Percentiles rank a stretch among this genome's conserved stretches.
phyloP scores from a whole-genome alignment of 768 basidiomycete genomes.

The Rhodotorula graminis region DNA sequence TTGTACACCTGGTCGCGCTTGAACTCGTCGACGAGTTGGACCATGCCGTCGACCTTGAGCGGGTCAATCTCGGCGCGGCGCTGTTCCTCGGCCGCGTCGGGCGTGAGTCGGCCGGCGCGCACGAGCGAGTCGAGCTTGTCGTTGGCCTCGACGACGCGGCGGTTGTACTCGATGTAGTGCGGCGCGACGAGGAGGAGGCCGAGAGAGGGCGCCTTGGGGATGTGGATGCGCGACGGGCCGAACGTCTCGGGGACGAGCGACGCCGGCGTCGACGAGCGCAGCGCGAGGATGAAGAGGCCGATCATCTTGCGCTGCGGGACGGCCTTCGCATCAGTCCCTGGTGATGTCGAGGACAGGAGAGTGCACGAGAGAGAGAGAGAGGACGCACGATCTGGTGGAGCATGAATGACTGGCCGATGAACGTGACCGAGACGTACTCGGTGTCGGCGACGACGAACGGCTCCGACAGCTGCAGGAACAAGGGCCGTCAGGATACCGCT shows the following conservation, averaged over 20 bases:
- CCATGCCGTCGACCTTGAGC: slow-evolving; percentile 54
- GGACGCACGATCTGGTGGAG: slow-evolving; percentile 75
- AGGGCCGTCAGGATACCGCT: too few species aligned
- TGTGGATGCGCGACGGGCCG: slow-evolving; percentile 66
- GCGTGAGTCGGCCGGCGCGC: slow-evolving; percentile 32
- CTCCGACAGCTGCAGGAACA: slow-evolving; percentile 66
- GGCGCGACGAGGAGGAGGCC: slow-evolving; percentile 78
- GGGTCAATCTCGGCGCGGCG: slow-evolving; percentile 47
- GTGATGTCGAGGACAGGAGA: too few species aligned
- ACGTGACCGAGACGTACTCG: slow-evolving; percentile 88
- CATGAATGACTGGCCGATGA: slow-evolving; percentile 99
- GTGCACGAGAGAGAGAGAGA: neutral
- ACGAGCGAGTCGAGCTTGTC: slow-evolving; percentile 34
- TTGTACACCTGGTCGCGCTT: slow-evolving; percentile 81
- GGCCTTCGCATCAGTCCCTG: neutral
- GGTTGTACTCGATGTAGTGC: slow-evolving; percentile 50
- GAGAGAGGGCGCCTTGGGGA: slow-evolving; percentile 93
- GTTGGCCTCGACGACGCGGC: slow-evolving; percentile 43
- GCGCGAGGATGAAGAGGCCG: slow-evolving; percentile 69
- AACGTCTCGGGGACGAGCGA: slow-evolving; percentile 68
- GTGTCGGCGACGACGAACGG: slow-evolving; percentile 85
- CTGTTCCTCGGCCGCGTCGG: slow-evolving; percentile 50
- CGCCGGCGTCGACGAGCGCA: slow-evolving; percentile 69
- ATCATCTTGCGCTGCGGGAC: slow-evolving; percentile 88
- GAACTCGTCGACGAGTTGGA: slow-evolving; percentile 68